Evolutionary conservation across 208 protist species (phyloP).

Genomic region (Acanthamoeba lenticulata): DNA sequence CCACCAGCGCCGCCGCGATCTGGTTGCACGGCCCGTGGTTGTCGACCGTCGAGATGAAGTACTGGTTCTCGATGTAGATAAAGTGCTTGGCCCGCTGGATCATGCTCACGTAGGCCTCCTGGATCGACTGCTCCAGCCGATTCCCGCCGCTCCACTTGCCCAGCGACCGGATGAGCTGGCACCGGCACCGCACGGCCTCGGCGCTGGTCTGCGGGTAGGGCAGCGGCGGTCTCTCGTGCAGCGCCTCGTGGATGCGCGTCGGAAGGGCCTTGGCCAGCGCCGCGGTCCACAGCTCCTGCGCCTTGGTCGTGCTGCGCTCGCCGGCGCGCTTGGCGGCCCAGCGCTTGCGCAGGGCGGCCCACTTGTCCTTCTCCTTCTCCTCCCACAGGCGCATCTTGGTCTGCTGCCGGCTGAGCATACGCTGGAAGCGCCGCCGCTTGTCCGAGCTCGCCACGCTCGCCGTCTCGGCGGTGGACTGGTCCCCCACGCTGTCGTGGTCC

Average conservation of each 20-base stretch:
- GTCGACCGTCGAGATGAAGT: conserved; percentile 72
- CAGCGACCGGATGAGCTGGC: conserved; percentile 7
- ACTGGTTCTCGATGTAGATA: conserved; percentile 85
- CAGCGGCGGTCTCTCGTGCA: background rate
- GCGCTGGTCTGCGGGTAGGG: conserved; percentile 22
- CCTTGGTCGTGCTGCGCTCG: background rate
- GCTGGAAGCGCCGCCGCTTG: background rate
- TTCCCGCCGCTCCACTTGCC: conserved; percentile 61
- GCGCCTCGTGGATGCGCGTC: background rate
- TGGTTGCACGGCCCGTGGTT: conserved; percentile 69
- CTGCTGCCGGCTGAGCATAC: background rate
- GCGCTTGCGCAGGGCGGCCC: background rate
- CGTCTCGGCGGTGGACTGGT: background rate
- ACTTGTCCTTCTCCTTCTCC: conserved; percentile 59
- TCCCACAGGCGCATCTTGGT: conserved; percentile 28
- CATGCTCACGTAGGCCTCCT: conserved; percentile 75
- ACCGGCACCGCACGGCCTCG: background rate
- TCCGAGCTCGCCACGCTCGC: background rate
- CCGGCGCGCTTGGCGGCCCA: background rate
- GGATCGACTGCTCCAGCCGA: conserved; percentile 42
- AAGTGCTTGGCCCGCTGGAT: conserved; percentile 79
- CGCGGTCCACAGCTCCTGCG: background rate
- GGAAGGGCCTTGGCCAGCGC: background rate
- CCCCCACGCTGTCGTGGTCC: no score
- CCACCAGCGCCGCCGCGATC: conserved; percentile 73